Percentiles rank a stretch among this genome's conserved stretches.
These are phyloP conservation scores for Candolleomyces aberdarensis DNA, from an alignment of 768 basidiomycete species.

Conservation along the genomic window DNA sequence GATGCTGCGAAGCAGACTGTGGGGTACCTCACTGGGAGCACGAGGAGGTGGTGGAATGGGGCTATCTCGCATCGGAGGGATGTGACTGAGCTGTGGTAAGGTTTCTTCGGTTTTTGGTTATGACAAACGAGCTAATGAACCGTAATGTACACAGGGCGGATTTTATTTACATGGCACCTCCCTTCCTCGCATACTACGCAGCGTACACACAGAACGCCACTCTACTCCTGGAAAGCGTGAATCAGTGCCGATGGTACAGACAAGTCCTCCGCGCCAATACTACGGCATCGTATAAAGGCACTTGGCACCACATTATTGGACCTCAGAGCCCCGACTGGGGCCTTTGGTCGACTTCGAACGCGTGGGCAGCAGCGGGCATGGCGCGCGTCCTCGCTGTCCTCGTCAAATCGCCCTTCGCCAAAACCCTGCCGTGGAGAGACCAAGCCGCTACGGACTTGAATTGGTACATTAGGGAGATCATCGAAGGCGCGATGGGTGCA, in stretches of 20 bases:
- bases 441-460: slow-evolving; percentile 28
- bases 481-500: slow-evolving; percentile 37
- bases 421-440: slow-evolving; percentile 15
- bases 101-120: neutral
- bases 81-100: slow-evolving; percentile 40
- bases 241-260: slow-evolving; percentile 37
- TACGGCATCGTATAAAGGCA: slow-evolving; percentile 21
- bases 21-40: slow-evolving; percentile 28
- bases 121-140: neutral
- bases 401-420: slow-evolving; percentile 34
- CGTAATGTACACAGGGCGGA: slow-evolving; percentile 33
- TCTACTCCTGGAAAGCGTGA: slow-evolving; percentile 32
- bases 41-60: slow-evolving; percentile 39
- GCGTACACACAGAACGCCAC: slow-evolving; percentile 32
- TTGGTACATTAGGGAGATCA: slow-evolving; percentile 40
- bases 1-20: slow-evolving; percentile 29
- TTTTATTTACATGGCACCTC: slow-evolving; percentile 50
- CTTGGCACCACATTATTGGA: slow-evolving; percentile 45
- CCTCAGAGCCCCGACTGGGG: slow-evolving; percentile 36
- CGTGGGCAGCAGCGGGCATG: slow-evolving; percentile 72
- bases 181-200: slow-evolving; percentile 46
- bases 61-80: slow-evolving; percentile 43
- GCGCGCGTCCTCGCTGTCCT: slow-evolving; percentile 52
- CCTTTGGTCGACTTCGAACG: slow-evolving; percentile 57
- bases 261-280: slow-evolving; percentile 30